Evolutionary conservation across 73 alveolate species (phyloP), one percentile per base, ranked within the genome.

Genomic region (Paramecium tetraurelia): DNA sequence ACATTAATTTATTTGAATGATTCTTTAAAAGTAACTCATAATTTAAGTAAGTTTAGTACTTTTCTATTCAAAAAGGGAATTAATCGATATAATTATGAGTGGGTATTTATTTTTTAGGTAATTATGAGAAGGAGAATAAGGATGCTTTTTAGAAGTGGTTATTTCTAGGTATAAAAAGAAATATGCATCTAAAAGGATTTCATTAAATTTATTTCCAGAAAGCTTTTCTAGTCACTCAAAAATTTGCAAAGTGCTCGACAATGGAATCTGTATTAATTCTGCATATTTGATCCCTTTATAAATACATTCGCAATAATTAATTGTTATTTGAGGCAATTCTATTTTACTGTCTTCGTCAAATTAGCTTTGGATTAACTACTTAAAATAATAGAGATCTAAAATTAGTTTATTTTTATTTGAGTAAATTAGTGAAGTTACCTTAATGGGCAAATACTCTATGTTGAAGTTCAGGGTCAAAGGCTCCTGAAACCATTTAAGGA

Each of bases 401-500:
- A n/a, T n/a, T n/a, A n/a, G n/a, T n/a, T n/a, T n/a, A n/a, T n/a
- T n/a, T n/a, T n/a, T n/a, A n/a, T n/a, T n/a, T n/a, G n/a, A 27
- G 31, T 27, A 27, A 70, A 38, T 63, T 87, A 33, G 71, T 86
- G 14, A 70, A 72, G 18, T 12, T 29, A 16, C n/a, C 33, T 36
- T 36, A 31, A 14, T 36, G n/a, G 35, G 80, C 94, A 0, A 36
- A 58, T 18, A 87, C 93, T 3, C 12, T 87, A 11, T 87, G 94
- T 87, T 92, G 94, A 20, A 87, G 89, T 69, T 92, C 94, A 10
- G 93, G 40, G 2, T 87, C 24, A 40, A 41, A 76, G 38, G 94
- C 94, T 16, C 94, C 94, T n/a, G 94, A 87, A 77, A 7, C 58
- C 16, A 43, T 72, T 72, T 40, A 5, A 29, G 10, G 86, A 63